Evolutionary conservation across 768 basidiomycete genomes (phyloP), one percentile per base, ranked within the genome.

Genomic region (Xerocomus brunneocitrinus): DNA sequence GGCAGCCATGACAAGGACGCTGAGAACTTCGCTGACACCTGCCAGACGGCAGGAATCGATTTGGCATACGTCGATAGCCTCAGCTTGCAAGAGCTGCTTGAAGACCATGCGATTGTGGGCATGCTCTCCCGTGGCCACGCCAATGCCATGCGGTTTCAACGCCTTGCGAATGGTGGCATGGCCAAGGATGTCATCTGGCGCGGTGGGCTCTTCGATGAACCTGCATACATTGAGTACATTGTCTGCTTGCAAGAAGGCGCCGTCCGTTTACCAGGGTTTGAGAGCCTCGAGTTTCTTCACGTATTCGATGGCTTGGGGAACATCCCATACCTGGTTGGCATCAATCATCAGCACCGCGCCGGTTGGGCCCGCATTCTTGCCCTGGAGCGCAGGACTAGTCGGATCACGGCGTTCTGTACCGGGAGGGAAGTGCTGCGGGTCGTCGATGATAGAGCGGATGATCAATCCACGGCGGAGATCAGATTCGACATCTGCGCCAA

Each of bases 131-230:
- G 95, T 98, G 9, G 95, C 95, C 32, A 98, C 95, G 35, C 92
- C 91, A 57, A 98, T 94, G 0, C 87, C 87, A 63, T 87, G 71
- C 13, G 86, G 87, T 63, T 86, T 87, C 51, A 97, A 76, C 4
- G 81, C 91, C 65, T 84, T 89, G 58, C 93, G 84, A 54, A 94
- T 85, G 7, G 87, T 76, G 22, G 90, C 90, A 58, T 94, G 91
- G 3, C 94, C 91, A 19, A 97, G 81, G 55, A 91, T 84, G 66
- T 98, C 95, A 64, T 97, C 95, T 0, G 91, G 95, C 0, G 95
- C 95, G 0, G 95, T 97, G 0, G 95, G 95, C 64, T 98, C 95
- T 66, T 98, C 95, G 58, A 97, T 97, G 74, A 97, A 98, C 89
- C 89, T 89, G 42, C 22, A 8, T 25, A 14, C 19, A 14, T 48